These are phyloP conservation scores for Neurospora tetraspora DNA, from an alignment of 495 filamentous ascomycete species.

Conservation along the genomic window DNA sequence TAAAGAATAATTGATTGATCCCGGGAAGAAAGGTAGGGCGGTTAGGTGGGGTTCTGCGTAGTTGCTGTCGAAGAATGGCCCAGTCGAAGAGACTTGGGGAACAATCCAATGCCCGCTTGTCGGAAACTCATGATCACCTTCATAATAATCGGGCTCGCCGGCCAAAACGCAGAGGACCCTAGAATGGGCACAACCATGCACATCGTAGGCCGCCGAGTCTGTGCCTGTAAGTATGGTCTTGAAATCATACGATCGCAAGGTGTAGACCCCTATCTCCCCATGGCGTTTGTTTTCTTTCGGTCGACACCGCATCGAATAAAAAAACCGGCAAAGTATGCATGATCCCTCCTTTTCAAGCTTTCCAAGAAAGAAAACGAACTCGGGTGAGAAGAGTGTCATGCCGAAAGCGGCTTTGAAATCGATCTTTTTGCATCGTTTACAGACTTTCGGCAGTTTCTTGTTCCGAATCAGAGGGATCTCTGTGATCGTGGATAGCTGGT, in stretches of 20 bases:
- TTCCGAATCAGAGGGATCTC: too few species aligned
- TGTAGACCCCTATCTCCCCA: background rate
- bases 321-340: background rate
- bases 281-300: background rate
- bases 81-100: background rate
- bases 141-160: too few species aligned
- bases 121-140: too few species aligned
- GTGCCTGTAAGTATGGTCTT: fast-evolving
- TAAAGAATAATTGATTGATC: background rate
- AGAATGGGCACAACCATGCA: background rate
- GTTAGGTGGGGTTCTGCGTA: fast-evolving
- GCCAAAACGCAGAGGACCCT: background rate
- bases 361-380: too few species aligned
- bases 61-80: background rate
- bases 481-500: too few species aligned
- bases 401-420: too few species aligned
- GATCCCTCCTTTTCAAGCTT: fast-evolving
- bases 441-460: too few species aligned
- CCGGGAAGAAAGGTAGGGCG: background rate
- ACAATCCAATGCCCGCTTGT: background rate
- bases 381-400: too few species aligned
- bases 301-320: background rate
- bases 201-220: background rate
- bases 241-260: background rate
- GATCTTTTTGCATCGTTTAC: too few species aligned